Evolutionary conservation across 116 monocot species (phyloP).

Genomic region (Cymodocea nodosa): DNA sequence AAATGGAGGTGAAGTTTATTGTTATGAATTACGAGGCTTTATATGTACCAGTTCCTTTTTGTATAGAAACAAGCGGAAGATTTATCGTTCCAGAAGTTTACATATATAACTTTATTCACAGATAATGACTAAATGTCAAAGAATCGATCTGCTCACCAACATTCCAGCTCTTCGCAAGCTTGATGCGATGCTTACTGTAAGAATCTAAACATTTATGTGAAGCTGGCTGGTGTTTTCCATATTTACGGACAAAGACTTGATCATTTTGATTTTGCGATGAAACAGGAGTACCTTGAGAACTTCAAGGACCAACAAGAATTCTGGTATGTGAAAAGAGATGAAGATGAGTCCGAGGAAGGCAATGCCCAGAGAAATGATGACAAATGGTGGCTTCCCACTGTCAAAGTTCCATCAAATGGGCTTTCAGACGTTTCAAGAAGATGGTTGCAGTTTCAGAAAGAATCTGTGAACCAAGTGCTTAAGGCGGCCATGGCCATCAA

Average conservation of each 20-base stretch:
- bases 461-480: constrained; percentile 28
- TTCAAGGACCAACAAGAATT: constrained; percentile 83
- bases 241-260: neutral
- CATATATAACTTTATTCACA: constrained; percentile 7
- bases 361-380: constrained; percentile 28
- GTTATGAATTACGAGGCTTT: no score
- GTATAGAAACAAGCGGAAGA: neutral
- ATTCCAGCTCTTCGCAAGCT: constrained; percentile 87
- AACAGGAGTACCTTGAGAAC: constrained; percentile 70
- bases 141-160: constrained; percentile 79
- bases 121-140: constrained; percentile 81
- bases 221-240: neutral
- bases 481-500: constrained; percentile 94
- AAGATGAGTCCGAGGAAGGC: constrained; percentile 19
- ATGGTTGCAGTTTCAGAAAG: constrained; percentile 52
- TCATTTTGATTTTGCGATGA: neutral
- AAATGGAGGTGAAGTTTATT: constrained; percentile 50
- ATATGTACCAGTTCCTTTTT: neutral
- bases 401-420: constrained; percentile 53
- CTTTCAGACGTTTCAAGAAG: constrained; percentile 62
- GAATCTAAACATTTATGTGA: neutral
- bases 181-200: constrained; percentile 81
- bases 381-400: constrained; percentile 87
- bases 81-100: neutral
- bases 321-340: constrained; percentile 44